Conservation (phyloP, 768 basidiomycete species). For the Kwoniella dejecticola region DNA sequence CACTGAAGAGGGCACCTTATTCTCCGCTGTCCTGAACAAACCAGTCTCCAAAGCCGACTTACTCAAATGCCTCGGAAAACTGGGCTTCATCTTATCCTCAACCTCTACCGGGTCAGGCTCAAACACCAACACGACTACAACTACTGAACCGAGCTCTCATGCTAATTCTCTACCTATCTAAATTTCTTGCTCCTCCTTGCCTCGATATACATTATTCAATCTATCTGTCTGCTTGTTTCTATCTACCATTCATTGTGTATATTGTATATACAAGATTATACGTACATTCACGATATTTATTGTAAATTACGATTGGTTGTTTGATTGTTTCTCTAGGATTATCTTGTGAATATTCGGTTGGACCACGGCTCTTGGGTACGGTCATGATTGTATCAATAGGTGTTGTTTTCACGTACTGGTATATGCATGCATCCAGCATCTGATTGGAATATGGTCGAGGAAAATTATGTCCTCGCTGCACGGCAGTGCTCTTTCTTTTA, state of each 20-base stretch:
- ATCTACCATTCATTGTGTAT: no score
- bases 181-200: not conserved
- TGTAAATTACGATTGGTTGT: not conserved
- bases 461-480: no score
- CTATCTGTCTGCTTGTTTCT: no score
- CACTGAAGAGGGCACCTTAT: slow-evolving; percentile 53
- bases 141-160: slow-evolving; percentile 2
- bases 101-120: not conserved
- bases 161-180: slow-evolving; percentile 3
- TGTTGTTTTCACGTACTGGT: slow-evolving; percentile 2
- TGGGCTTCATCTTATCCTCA: slow-evolving; percentile 65
- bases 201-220: no score
- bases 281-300: not conserved
- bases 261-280: no score
- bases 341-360: not conserved
- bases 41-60: slow-evolving; percentile 87
- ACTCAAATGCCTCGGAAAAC: slow-evolving; percentile 73
- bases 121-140: not conserved
- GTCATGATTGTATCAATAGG: not conserved
- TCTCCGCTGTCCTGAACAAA: slow-evolving; percentile 68
- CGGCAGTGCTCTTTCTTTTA: no score
- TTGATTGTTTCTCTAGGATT: no score
- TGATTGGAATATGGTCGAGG: not conserved
- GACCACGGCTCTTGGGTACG: not conserved
- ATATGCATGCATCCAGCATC: not conserved